These are phyloP conservation scores for Mycosphaerella arachidis DNA, from an alignment of 2,329 filamentous ascomycete genomes.

Conservation along the genomic window DNA sequence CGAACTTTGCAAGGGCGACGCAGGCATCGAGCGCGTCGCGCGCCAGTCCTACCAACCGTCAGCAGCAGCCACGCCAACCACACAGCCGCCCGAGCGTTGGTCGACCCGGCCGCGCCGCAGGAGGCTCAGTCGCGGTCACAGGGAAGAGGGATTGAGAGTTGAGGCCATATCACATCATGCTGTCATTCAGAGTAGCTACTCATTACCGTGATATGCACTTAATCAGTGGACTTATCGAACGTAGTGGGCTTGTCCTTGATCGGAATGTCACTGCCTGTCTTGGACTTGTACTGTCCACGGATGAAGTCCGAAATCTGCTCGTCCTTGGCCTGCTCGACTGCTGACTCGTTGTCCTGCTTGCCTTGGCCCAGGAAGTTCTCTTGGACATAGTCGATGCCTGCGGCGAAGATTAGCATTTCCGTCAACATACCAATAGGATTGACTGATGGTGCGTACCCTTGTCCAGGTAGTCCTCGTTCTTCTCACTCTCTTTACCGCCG, in stretches of 20 bases:
- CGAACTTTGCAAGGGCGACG: not conserved
- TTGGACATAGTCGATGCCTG: conserved; percentile 74
- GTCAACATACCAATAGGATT: not conserved
- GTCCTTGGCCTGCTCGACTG: conserved; percentile 78
- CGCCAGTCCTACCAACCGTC: not conserved
- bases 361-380: conserved; percentile 68
- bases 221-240: conserved; percentile 27
- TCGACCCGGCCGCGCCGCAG: not conserved
- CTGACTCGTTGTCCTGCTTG: conserved; percentile 63
- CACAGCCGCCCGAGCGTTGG: not conserved
- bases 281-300: conserved; percentile 63
- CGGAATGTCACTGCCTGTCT: conserved; percentile 64
- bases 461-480: conserved; percentile 75
- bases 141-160: not conserved
- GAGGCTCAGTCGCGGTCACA: not conserved
- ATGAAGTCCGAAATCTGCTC: conserved; percentile 72
- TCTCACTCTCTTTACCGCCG: conserved; percentile 66
- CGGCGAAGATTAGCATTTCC: conserved; percentile 4
- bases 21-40: not conserved
- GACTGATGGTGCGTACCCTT: conserved; percentile 54
- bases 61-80: not conserved
- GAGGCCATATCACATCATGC: not conserved
- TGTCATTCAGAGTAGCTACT: not conserved
- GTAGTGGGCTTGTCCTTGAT: conserved; percentile 62
- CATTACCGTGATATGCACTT: not conserved